phyloP scores from a whole-genome alignment of 805 yeast genomes.

The Yamadazyma paraphyllophila region DNA sequence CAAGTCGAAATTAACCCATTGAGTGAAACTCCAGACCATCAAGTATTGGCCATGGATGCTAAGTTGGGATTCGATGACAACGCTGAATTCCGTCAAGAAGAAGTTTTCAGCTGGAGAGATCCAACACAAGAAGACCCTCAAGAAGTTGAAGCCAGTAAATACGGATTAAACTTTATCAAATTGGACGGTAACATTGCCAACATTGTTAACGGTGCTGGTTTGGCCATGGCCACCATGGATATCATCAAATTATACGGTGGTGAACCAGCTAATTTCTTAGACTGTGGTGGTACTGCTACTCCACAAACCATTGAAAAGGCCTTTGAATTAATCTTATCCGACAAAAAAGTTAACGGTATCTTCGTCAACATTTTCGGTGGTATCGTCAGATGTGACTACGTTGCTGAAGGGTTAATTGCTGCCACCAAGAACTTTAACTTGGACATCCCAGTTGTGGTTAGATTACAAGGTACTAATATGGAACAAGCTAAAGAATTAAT shows the following conservation, averaged over 20 bases:
- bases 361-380: conserved; percentile 99
- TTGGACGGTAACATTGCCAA: conserved; percentile 98
- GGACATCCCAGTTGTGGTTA: conserved; percentile 92
- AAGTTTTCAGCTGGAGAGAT: conserved; percentile 96
- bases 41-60: conserved; percentile 98
- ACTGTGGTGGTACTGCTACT: conserved; percentile 99
- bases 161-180: conserved; percentile 93
- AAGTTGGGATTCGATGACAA: conserved; percentile 97
- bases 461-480: conserved; percentile 98
- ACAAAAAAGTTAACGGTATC: conserved; percentile 86
- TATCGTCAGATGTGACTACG: conserved; percentile 98
- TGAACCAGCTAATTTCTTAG: conserved; percentile 97
- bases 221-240: conserved; percentile 99
- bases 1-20: conserved; percentile 99
- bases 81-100: conserved; percentile 92
- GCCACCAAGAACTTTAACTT: conserved; percentile 91
- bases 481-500: conserved; percentile 86
- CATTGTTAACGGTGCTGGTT: conserved; percentile 99
- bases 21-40: conserved; percentile 86
- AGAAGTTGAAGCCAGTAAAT: conserved; percentile 84
- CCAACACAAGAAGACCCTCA: conserved; percentile 96
- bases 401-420: conserved; percentile 94
- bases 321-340: conserved; percentile 87
- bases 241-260: conserved; percentile 98
- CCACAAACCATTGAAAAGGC: conserved; percentile 98